These are phyloP conservation scores for Trametes villosa DNA, from an alignment of 768 basidiomycete genomes.

Conservation along the genomic window DNA sequence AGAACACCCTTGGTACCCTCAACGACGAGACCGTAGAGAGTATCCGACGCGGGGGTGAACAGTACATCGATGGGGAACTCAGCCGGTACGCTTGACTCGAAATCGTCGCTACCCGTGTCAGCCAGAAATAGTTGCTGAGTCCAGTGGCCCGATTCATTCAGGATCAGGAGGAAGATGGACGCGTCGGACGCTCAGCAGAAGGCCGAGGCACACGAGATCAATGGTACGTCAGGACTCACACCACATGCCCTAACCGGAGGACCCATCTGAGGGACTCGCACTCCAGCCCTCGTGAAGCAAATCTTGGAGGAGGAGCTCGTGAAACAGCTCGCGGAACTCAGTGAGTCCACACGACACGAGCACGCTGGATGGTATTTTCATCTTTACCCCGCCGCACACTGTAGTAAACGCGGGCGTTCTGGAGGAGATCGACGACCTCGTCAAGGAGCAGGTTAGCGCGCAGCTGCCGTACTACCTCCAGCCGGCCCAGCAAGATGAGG, in stretches of 20 bases:
- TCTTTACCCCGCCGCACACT: neutral
- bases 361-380: neutral
- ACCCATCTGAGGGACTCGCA: neutral
- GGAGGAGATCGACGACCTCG: conserved; percentile 52
- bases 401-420: conserved; percentile 54
- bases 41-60: too few species aligned
- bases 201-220: conserved; percentile 52
- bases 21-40: too few species aligned
- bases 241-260: neutral
- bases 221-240: conserved; percentile 39
- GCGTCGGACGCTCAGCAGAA: conserved; percentile 36
- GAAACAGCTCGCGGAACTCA: conserved; percentile 48
- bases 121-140: too few species aligned
- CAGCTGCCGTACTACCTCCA: conserved; percentile 54
- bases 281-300: conserved; percentile 44
- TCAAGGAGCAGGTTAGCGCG: conserved; percentile 52
- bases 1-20: too few species aligned
- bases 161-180: neutral
- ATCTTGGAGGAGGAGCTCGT: conserved; percentile 49
- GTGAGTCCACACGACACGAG: conserved; percentile 40
- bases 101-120: too few species aligned
- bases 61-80: too few species aligned
- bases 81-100: too few species aligned
- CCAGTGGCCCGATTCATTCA: conserved; percentile 38
- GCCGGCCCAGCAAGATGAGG: conserved; percentile 50